phyloP scores from a whole-genome alignment of 495 filamentous ascomycete species.

The Penicillium chermesinum region DNA sequence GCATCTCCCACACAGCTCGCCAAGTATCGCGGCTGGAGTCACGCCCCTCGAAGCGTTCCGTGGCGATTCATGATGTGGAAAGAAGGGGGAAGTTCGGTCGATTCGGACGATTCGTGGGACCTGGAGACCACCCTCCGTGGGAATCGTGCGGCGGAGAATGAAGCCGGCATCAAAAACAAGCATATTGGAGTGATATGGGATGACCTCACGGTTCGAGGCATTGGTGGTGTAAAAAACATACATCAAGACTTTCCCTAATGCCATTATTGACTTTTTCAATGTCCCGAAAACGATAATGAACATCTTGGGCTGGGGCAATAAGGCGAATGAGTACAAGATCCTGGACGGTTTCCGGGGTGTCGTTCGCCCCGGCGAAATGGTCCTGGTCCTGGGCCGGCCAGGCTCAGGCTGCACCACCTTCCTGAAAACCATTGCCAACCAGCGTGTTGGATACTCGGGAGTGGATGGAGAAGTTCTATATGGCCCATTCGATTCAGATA shows the following conservation, averaged over 20 bases:
- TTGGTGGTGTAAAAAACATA: slow-evolving; percentile 70
- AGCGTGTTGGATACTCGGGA: slow-evolving; percentile 70
- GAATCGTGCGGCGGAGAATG: slow-evolving; percentile 60
- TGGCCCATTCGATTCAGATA: slow-evolving; percentile 59
- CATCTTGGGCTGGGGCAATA: slow-evolving; percentile 55
- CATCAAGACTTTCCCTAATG: slow-evolving; percentile 79
- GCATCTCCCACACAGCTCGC: slow-evolving; percentile 53
- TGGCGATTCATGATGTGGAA: slow-evolving; percentile 41
- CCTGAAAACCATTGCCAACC: slow-evolving; percentile 78
- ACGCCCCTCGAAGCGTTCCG: slow-evolving; percentile 34
- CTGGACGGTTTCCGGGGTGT: slow-evolving; percentile 53
- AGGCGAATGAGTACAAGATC: slow-evolving; percentile 60
- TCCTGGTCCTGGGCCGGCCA: slow-evolving; percentile 80
- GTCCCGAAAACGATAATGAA: slow-evolving; percentile 53
- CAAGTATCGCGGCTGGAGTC: slow-evolving; percentile 38
- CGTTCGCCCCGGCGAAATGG: slow-evolving; percentile 79
- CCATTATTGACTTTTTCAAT: slow-evolving; percentile 73
- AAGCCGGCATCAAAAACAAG: slow-evolving; percentile 74
- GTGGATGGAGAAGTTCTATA: slow-evolving; percentile 77
- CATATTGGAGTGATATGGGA: slow-evolving; percentile 77
- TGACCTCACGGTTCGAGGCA: slow-evolving; percentile 68
- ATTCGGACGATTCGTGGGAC: slow-evolving; percentile 59
- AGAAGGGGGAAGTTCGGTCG: slow-evolving; percentile 41
- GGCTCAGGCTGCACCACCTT: slow-evolving; percentile 87
- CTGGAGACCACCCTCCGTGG: slow-evolving; percentile 66